These are phyloP conservation scores for Xylaria acuta DNA, from an alignment of 495 filamentous ascomycete genomes.

Conservation along the genomic window DNA sequence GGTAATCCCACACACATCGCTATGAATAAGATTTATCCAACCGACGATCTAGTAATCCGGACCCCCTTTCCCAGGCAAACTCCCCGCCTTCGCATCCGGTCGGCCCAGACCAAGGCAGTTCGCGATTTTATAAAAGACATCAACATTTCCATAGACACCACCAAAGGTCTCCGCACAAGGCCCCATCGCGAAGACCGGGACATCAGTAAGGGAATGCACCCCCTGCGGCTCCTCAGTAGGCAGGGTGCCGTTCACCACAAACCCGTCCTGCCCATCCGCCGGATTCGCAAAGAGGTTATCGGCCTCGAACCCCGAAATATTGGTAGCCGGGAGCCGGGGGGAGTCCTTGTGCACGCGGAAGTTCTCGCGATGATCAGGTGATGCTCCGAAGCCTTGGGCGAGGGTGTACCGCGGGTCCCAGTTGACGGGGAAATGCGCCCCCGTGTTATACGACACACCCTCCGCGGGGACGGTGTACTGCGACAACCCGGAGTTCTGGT, in stretches of 20 bases:
- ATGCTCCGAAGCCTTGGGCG: constrained; percentile 66
- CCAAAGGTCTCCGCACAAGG: constrained; percentile 75
- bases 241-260: constrained; percentile 72
- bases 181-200: constrained; percentile 74
- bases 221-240: constrained; percentile 62
- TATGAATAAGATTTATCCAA: not conserved
- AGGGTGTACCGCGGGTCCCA: constrained; percentile 81
- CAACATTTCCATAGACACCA: constrained; percentile 70
- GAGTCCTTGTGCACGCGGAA: constrained; percentile 63
- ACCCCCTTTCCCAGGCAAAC: not conserved
- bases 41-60: not conserved
- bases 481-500: constrained; percentile 68
- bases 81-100: constrained; percentile 27
- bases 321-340: constrained; percentile 62
- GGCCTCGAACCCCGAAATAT: constrained; percentile 40
- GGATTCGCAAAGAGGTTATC: constrained; percentile 64
- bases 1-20: not conserved
- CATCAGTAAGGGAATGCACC: constrained; percentile 77
- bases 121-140: constrained; percentile 76
- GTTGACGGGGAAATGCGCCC: constrained; percentile 71
- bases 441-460: constrained; percentile 63
- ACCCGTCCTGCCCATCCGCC: constrained; percentile 66
- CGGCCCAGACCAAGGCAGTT: constrained; percentile 66
- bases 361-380: constrained; percentile 71
- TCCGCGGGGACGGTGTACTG: constrained; percentile 63